Evolutionary conservation across 2,329 filamentous ascomycete genomes (phyloP).

Genomic region (Graphiopsis chlorocephala): DNA sequence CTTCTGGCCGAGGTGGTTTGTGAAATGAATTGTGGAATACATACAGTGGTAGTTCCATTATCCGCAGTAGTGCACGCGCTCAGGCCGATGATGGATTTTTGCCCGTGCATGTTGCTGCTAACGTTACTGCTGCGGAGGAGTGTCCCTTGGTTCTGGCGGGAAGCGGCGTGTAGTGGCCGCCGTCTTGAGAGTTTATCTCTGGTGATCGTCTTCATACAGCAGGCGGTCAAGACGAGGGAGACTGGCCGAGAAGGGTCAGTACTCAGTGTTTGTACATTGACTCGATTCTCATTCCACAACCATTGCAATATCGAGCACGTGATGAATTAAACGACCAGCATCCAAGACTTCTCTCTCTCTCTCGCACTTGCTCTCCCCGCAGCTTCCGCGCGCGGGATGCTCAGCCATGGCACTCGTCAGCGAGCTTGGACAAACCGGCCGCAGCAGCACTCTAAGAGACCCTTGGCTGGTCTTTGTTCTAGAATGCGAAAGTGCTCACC

Average conservation of each 20-base stretch:
- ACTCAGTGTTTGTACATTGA: not conserved
- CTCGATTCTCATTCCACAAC: not conserved
- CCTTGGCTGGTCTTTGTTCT: not conserved
- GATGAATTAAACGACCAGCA: not conserved
- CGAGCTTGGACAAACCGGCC: not conserved
- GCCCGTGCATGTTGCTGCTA: not conserved
- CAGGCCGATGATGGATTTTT: not conserved
- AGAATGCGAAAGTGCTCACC: not conserved
- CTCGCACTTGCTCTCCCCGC: not conserved
- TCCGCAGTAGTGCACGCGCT: not conserved
- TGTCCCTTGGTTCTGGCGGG: not conserved
- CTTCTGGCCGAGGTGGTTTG: not conserved
- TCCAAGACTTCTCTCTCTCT: not conserved
- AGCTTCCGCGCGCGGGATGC: not conserved
- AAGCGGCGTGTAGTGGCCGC: too few species aligned
- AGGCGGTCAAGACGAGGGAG: not conserved
- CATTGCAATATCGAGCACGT: not conserved
- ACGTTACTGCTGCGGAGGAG: too few species aligned
- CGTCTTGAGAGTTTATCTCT: too few species aligned
- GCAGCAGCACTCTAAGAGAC: not conserved
- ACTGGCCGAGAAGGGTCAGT: not conserved
- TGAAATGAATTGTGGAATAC: not conserved
- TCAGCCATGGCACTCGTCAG: slow-evolving; percentile 5
- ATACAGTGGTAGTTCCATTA: not conserved
- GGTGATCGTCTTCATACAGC: not conserved